These are phyloP conservation scores for Akanthomyces muscarius DNA, from an alignment of 2,329 filamentous ascomycete genomes.

Conservation along the genomic window DNA sequence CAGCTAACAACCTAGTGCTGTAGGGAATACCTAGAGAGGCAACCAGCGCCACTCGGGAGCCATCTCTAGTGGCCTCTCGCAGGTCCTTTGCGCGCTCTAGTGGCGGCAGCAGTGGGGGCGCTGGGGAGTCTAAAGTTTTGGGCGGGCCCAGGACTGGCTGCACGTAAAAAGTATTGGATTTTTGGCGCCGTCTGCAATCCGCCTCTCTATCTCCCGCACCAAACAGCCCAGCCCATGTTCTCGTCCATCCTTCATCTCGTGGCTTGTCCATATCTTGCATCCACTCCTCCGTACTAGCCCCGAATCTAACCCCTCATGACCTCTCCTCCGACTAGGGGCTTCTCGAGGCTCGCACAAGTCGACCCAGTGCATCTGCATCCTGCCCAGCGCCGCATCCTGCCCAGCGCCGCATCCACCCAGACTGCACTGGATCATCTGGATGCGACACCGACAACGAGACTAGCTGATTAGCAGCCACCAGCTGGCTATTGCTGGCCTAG, in stretches of 20 bases:
- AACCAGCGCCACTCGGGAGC: not conserved
- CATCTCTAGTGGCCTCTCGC: not conserved
- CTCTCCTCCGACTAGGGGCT: not conserved
- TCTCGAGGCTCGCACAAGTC: no score
- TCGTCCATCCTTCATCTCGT: slow-evolving; percentile 3
- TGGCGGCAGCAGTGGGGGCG: not conserved
- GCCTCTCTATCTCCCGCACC: not conserved
- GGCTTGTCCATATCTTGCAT: slow-evolving; percentile 1
- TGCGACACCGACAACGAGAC: not conserved
- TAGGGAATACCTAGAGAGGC: not conserved
- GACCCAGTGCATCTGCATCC: not conserved
- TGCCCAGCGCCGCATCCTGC: not conserved
- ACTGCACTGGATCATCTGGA: not conserved
- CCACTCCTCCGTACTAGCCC: not conserved
- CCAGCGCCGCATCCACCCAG: not conserved
- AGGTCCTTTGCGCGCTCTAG: not conserved
- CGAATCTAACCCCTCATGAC: not conserved
- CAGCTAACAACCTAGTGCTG: not conserved
- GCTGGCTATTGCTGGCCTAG: not conserved
- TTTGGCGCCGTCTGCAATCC: not conserved
- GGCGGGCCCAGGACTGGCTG: no score
- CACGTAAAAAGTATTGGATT: not conserved
- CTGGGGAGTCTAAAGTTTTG: not conserved
- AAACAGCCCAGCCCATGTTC: not conserved
- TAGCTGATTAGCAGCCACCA: not conserved